These are phyloP conservation scores for Zygoascus meyerae DNA, from an alignment of 1,139 yeast genomes.

Conservation along the genomic window DNA sequence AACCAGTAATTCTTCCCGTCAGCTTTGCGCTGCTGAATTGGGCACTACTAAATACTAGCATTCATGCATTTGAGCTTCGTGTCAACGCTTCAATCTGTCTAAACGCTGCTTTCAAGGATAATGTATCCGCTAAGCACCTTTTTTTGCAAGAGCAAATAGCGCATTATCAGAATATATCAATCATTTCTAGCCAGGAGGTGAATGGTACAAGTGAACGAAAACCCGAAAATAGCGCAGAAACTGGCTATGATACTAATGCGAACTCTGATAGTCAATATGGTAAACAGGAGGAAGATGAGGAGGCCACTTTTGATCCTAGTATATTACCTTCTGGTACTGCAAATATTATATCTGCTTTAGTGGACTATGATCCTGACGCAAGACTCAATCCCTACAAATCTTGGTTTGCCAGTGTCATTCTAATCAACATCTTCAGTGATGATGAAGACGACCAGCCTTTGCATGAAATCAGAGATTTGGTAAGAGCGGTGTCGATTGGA, in stretches of 20 bases:
- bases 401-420: conserved; percentile 75
- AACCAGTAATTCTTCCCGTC: conserved; percentile 50
- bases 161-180: conserved; percentile 33
- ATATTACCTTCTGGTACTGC: conserved; percentile 21
- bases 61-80: conserved; percentile 77
- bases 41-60: conserved; percentile 72
- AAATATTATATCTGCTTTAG: conserved; percentile 61
- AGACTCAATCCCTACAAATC: conserved; percentile 77
- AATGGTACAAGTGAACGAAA: neutral
- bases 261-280: neutral
- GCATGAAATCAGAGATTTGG: conserved; percentile 44
- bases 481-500: conserved; percentile 59
- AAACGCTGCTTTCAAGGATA: conserved; percentile 62
- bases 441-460: conserved; percentile 16
- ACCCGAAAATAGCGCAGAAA: conserved; percentile 6
- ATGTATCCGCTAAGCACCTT: conserved; percentile 50
- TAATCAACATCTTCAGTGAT: conserved; percentile 60
- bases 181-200: neutral
- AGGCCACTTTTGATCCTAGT: conserved; percentile 9
- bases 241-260: conserved; percentile 7
- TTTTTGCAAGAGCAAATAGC: conserved; percentile 63
- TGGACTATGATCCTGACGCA: conserved; percentile 73
- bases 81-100: conserved; percentile 63
- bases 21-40: conserved; percentile 72
- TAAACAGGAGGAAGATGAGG: neutral